phyloP scores from a whole-genome alignment of 495 filamentous ascomycete species.

The Tuber aestivum region DNA sequence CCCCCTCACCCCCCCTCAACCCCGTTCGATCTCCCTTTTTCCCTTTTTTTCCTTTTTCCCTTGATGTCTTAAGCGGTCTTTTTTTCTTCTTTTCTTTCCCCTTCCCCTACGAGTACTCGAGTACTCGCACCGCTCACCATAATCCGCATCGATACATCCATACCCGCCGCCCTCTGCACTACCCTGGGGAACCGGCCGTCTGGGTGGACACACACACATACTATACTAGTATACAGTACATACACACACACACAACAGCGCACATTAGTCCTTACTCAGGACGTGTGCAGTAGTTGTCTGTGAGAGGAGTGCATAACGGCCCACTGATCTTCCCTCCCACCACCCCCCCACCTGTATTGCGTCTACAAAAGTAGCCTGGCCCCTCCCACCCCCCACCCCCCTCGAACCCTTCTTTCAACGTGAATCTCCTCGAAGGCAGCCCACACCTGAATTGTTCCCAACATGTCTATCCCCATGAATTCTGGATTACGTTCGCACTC shows the following conservation, averaged over 20 bases:
- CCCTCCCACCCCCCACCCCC: constrained; percentile 23
- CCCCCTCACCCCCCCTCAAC: neutral
- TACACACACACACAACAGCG: neutral
- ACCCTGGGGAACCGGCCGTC: constrained; percentile 24
- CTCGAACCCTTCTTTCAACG: constrained; percentile 17
- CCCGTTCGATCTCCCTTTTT: constrained; percentile 12
- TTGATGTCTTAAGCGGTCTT: neutral
- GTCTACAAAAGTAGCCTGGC: constrained; percentile 39
- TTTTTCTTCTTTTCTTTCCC: constrained; percentile 7
- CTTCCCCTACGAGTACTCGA: too few species aligned
- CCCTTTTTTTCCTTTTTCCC: constrained; percentile 7
- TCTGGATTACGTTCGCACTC: constrained; percentile 34
- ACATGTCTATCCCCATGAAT: constrained; percentile 33
- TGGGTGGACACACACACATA: constrained; percentile 31
- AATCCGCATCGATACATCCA: constrained; percentile 13
- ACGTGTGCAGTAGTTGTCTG: constrained; percentile 21
- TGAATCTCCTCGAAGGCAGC: neutral
- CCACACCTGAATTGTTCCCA: constrained; percentile 23
- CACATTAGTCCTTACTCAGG: constrained; percentile 3
- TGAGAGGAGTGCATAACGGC: constrained; percentile 30
- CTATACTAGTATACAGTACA: neutral
- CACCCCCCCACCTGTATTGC: constrained; percentile 4
- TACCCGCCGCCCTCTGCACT: neutral
- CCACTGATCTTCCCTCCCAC: constrained; percentile 21
- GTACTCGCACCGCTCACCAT: constrained; percentile 19